Evolutionary conservation across 148 eudicot genomes (phyloP), one percentile per base, ranked within the genome.

Genomic region (Nepenthes mirabilis): DNA sequence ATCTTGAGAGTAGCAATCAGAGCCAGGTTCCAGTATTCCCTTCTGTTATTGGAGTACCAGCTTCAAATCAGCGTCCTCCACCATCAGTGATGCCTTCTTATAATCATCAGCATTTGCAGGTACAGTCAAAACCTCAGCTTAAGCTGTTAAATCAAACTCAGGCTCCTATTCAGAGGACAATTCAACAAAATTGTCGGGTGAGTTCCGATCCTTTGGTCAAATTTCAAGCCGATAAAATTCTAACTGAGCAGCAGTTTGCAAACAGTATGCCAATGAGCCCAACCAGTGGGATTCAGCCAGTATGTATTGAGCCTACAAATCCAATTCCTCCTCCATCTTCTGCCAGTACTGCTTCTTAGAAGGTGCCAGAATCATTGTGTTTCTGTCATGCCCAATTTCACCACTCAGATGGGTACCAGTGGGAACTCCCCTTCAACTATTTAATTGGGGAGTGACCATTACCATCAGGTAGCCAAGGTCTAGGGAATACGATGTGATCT

Each of bases 91-190:
- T 65, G 55, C 67, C 78, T 58, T 74, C 85, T 64, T 72, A 72
- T 61, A 83, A 71, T 57, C 70, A 72, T 68, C 90, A 77, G 55
- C 83, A 55, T 36, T 62, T 55, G 55, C 70, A 74, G 55, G 71
- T 67, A 53, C 67, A 73, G 23, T 0, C 23, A 23, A 23, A 23
- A 47, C 73, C 76, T 47, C 64, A 70, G 45, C 67, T 65, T 36
- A 87, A 91, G 75, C 36, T 62, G 48, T 65, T 56, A 37, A 77
- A 67, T 68, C 87, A 69, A 68, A 67, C 68, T 74, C 87, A 71
- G 51, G 62, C 73, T 53, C 14, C 68, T 64, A 65, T 59, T 70
- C 83, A 81, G 64, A 75, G 74, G 65, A 55, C 75, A 58, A 57
- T 55, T 64, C 81, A 84, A 48, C 82, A 72, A 66, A 81, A 77